Conservation (phyloP, 768 basidiomycete species). For the Mycena venus region DNA sequence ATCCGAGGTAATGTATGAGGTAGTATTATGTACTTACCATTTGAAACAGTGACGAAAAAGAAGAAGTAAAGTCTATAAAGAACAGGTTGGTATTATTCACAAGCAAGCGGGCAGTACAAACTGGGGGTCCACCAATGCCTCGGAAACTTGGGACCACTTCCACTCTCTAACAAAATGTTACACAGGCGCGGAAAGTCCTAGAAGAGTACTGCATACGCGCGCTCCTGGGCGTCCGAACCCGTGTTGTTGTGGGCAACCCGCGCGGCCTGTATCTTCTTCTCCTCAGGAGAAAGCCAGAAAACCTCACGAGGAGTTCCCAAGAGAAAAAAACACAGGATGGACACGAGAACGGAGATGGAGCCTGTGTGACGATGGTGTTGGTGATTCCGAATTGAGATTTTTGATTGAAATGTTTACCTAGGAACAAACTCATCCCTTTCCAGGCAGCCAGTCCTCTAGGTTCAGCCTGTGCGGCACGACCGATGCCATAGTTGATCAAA, state of each 20-base stretch:
- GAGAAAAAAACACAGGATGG: not conserved
- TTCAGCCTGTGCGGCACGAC: not conserved
- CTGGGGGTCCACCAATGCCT: not conserved
- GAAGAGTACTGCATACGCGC: not conserved
- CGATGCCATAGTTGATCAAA: slow-evolving; percentile 7
- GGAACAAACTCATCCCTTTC: slow-evolving; percentile 10
- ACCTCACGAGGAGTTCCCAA: slow-evolving; percentile 10
- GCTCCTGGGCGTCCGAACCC: not conserved
- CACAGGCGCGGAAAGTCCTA: no score
- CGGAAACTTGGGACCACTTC: not conserved
- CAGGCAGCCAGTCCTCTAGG: not conserved
- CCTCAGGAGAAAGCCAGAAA: slow-evolving; percentile 5
- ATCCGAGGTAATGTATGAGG: not conserved
- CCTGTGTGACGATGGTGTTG: not conserved
- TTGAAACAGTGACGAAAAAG: not conserved
- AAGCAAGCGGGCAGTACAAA: not conserved
- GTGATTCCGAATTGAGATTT: not conserved
- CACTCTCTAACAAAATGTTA: not conserved
- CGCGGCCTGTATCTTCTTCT: slow-evolving; percentile 8
- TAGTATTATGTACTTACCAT: not conserved
- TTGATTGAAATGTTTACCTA: not conserved
- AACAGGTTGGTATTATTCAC: not conserved
- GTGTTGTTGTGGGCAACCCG: slow-evolving; percentile 9
- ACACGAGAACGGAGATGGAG: not conserved
- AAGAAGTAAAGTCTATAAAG: not conserved